Base-by-base conservation (phyloP, 2,329 filamentous ascomycete species). In the Cercospora sp. region DNA sequence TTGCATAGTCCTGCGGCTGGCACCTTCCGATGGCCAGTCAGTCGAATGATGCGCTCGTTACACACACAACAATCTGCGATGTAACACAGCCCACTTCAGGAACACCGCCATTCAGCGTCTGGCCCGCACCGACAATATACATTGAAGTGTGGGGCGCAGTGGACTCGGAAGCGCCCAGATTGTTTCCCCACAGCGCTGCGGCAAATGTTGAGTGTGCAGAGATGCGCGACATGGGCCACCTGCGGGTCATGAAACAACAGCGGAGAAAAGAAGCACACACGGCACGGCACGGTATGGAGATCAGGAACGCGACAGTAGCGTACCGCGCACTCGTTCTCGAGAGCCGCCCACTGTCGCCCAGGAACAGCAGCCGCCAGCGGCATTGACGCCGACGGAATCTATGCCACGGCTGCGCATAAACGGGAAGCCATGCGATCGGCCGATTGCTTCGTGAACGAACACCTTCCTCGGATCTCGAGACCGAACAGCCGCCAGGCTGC, bases 251-350 rank as follows among this genome's bases (percentile, higher is more conserved):
- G 72, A 73, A 72, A 74, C 72, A 64, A 39, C 66, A 53, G 66
- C 28, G 45, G 61, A 57, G 16, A 53, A 55, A n/a, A 45, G 33
- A 45, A 67, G 67, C 67, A 72, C 69, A 68, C 68, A 73, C 42
- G 55, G 60, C 59, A 68, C 69, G 68, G 72, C 69, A 68, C 67
- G 72, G 70, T 69, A 73, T 75, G 75, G 59, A 72, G 74, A 75
- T 75, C 74, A 77, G 75, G 73, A 76, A 77, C 74, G 73, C 69
- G 75, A 73, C 73, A 72, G 68, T 72, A 75, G 74, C 72, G 74
- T 67, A 66, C 67, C 63, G 67, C 28, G 66, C 39, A 69, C 58
- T 69, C 48, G 64, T 59, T 23, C 12, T 36, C 42, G 8, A 42
- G 42, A 39, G 36, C 36, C 36, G 36, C 36, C 36, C 36, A 39